phyloP scores from a whole-genome alignment of 768 basidiomycete genomes.

The Clavaria fumosa region DNA sequence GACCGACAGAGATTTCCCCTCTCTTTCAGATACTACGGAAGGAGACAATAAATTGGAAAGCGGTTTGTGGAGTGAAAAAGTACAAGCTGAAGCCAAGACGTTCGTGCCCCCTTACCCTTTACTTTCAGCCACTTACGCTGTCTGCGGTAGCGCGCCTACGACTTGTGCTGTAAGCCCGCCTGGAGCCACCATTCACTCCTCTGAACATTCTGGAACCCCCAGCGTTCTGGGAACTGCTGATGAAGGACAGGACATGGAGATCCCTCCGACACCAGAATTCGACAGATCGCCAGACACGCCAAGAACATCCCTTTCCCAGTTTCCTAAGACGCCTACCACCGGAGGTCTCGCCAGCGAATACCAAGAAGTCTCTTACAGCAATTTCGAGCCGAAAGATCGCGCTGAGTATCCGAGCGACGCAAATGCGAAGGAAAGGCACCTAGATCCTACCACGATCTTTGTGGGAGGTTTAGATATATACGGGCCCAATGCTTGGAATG shows the following conservation, averaged over 20 bases:
- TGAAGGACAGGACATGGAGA: slow-evolving; percentile 24
- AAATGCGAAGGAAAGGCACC: slow-evolving; percentile 21
- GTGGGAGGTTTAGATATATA: slow-evolving; percentile 60
- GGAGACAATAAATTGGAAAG: slow-evolving; percentile 13
- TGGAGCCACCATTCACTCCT: slow-evolving; percentile 6
- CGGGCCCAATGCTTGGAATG: slow-evolving; percentile 53
- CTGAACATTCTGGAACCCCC: too few species aligned
- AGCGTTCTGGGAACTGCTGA: too few species aligned
- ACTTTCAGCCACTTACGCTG: slow-evolving; percentile 4
- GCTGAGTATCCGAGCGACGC: slow-evolving; percentile 11
- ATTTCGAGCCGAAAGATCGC: slow-evolving; percentile 14
- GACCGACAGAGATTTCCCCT: slow-evolving; percentile 24
- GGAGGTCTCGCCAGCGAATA: slow-evolving; percentile 18
- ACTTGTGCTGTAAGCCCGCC: slow-evolving; percentile 3
- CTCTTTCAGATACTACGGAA: slow-evolving; percentile 19
- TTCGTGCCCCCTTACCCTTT: slow-evolving; percentile 8
- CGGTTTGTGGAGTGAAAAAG: slow-evolving; percentile 18
- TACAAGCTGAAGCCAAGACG: slow-evolving; percentile 7
- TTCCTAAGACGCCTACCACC: slow-evolving; percentile 34
- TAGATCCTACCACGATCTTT: slow-evolving; percentile 59
- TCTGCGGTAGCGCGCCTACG: neutral
- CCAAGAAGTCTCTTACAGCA: slow-evolving; percentile 17
- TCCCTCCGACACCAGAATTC: slow-evolving; percentile 30
- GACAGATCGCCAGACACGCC: slow-evolving; percentile 36
- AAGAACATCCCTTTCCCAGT: slow-evolving; percentile 31